Conservation (phyloP, 768 basidiomycete genomes). For the Trametes villosa region DNA sequence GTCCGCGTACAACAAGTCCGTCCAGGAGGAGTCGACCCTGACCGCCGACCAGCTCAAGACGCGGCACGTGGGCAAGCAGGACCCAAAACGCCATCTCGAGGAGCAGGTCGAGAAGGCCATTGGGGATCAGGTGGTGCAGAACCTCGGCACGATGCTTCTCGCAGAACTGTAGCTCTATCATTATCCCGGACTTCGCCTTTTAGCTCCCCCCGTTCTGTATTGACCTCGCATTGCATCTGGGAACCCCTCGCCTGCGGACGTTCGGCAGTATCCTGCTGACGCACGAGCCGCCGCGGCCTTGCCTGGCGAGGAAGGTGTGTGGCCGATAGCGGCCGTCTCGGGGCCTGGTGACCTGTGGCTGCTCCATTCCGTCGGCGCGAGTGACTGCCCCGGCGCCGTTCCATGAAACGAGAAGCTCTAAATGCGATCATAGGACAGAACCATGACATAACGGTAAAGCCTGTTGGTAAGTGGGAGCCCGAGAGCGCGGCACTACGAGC, state of each 20-base stretch:
- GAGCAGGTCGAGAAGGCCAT: constrained; percentile 98
- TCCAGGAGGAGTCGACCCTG: constrained; percentile 97
- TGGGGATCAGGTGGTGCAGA: constrained; percentile 96
- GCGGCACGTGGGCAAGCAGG: constrained; percentile 95
- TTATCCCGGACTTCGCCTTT: constrained; percentile 24
- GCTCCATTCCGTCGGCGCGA: constrained; percentile 6
- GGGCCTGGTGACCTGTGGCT: constrained; percentile 15
- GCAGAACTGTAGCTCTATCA: constrained; percentile 72
- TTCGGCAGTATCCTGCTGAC: background rate
- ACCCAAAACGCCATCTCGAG: constrained; percentile 97
- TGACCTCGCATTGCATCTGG: constrained; percentile 8
- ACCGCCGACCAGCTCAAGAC: constrained; percentile 94
- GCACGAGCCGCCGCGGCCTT: constrained; percentile 7
- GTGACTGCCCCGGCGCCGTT: background rate
- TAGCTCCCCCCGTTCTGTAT: constrained; percentile 15
- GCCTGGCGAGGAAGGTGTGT: background rate
- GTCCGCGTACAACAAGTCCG: constrained; percentile 95
- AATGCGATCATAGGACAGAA: constrained; percentile 22
- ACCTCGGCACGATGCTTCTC: constrained; percentile 91
- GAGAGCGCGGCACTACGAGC: background rate
- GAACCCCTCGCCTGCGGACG: background rate
- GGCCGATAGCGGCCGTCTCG: constrained; percentile 4
- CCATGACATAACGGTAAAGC: constrained; percentile 15
- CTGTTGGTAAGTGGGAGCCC: background rate
- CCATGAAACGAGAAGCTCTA: constrained; percentile 13